Percentiles rank a stretch among this genome's conserved stretches.
Conservation (phyloP, 1,284 basidiomycete genomes). For the Erythrobasidium hasegawianum region DNA sequence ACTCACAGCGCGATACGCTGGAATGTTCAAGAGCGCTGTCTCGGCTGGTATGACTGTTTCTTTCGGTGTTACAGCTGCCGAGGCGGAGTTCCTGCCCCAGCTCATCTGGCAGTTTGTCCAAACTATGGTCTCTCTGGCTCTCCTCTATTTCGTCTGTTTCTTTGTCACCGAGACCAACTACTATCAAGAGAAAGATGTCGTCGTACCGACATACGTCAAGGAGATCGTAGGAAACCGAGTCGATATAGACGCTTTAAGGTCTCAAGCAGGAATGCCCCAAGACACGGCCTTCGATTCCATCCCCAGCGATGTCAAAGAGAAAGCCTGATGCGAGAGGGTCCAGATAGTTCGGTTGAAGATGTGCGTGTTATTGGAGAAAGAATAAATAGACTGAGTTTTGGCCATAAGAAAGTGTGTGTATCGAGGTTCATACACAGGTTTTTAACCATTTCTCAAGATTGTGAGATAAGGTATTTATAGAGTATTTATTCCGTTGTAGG, state of each 20-base stretch:
- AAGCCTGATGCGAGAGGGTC: no score
- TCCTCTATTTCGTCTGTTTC: conserved; percentile 24
- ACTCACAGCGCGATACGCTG: conserved; percentile 22
- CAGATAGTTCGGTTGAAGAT: no score
- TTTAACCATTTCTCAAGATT: no score
- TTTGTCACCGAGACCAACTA: conserved; percentile 30
- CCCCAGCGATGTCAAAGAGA: no score
- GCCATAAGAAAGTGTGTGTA: no score
- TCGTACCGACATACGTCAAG: conserved; percentile 23
- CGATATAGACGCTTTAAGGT: conserved; percentile 11
- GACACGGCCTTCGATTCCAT: no score
- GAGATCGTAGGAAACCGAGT: conserved; percentile 20
- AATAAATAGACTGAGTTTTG: no score
- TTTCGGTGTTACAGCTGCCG: conserved; percentile 4
- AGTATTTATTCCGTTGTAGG: no score
- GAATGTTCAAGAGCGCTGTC: conserved; percentile 26
- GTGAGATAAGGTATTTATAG: no score
- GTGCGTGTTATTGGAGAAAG: no score
- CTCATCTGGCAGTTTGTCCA: conserved; percentile 13
- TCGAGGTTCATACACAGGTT: no score
- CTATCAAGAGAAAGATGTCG: conserved; percentile 25
- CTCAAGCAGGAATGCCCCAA: background rate
- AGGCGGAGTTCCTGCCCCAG: conserved; percentile 21
- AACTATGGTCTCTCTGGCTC: conserved; percentile 11
- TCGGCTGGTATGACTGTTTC: conserved; percentile 21